phyloP scores from a whole-genome alignment of 257 asterid genomes.

The Solanum sparsipilum region DNA sequence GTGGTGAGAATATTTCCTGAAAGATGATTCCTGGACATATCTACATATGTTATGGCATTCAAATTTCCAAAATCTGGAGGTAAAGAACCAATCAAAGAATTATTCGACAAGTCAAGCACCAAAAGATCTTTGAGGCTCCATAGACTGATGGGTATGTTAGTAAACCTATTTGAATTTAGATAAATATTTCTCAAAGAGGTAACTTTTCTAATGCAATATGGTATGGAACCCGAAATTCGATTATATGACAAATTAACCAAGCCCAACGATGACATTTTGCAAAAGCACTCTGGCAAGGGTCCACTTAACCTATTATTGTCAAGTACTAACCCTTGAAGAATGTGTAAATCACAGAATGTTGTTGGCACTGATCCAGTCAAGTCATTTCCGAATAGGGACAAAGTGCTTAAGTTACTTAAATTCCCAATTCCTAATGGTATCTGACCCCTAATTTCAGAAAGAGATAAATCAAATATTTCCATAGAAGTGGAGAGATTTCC shows the following conservation, averaged over 20 bases:
- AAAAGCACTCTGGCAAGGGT: constrained; percentile 9
- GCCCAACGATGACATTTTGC: constrained; percentile 8
- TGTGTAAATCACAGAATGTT: constrained; percentile 4
- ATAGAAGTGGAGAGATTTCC: constrained; percentile 13
- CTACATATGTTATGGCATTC: constrained; percentile 4
- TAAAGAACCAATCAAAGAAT: constrained; percentile 19
- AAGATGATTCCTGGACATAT: constrained; percentile 20
- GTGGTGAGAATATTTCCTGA: constrained; percentile 19
- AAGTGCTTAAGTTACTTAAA: constrained; percentile 16
- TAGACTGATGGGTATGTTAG: constrained; percentile 13
- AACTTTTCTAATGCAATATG: constrained; percentile 10
- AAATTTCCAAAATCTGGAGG: constrained; percentile 13
- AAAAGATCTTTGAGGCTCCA: constrained; percentile 19
- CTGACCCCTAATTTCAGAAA: constrained; percentile 3
- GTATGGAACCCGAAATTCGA: constrained; percentile 12
- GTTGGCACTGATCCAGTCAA: constrained; percentile 17
- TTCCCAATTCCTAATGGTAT: constrained; percentile 26
- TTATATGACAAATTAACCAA: background rate
- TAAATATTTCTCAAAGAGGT: constrained; percentile 5
- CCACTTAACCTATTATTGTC: constrained; percentile 6
- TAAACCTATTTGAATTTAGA: constrained; percentile 13
- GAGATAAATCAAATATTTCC: constrained; percentile 5
- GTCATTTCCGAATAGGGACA: constrained; percentile 3
- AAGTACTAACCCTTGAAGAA: constrained; percentile 6
- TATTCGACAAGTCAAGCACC: constrained; percentile 11